Base-by-base conservation (phyloP, 2,329 filamentous ascomycete species). In the Trichocomaceae sp. region DNA sequence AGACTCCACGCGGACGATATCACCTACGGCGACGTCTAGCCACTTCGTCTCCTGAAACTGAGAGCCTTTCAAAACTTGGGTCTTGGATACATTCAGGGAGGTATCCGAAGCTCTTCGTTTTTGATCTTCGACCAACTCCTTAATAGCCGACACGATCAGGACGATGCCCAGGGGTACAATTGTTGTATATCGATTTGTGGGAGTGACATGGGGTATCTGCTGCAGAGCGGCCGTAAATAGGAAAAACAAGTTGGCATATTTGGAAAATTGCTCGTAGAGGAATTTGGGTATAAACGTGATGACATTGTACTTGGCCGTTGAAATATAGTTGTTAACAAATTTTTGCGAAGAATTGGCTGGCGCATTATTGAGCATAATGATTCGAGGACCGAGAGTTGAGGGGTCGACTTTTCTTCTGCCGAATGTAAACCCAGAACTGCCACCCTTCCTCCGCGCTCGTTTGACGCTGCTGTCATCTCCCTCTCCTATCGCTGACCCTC, bases 181-280 rank as follows among this genome's bases (percentile, higher is more conserved):
- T 37, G 95, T 99, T 5, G 93, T 99, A 69, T 91, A 99, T 72
- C 80, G 83, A 74, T 96, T 97, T 9, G 93, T 99, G 7, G 95
- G 93, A 33, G 91, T 96, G 58, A 99, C 86, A 61, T 87, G 86
- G 20, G 93, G 93, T 58, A 99, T 96, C 71, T 99, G 93, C 76
- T 99, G 93, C 46, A 99, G 77, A 41, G 83, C 85, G 15, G 93
- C 91, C 37, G 93, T 99, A 72, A 99, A 97, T 69, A 99, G 82
- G 87, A 99, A 99, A 79, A 99, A 99, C 67, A 99, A 75, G 74
- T 99, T 99, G 77, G 93, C 93, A 73, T 96, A 96, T 78, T 96
- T 99, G 58, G 91, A 96, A 75, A 99, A 99, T 70, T 99, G 93
- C 72, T 99, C 93, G 71, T 92, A 90, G 55, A 99, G 79, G 74